A percentile compares a stretch with the other conserved stretches of the same genome.
Conservation (phyloP, 1,284 basidiomycete genomes). For the Cryptococcus sp. region DNA sequence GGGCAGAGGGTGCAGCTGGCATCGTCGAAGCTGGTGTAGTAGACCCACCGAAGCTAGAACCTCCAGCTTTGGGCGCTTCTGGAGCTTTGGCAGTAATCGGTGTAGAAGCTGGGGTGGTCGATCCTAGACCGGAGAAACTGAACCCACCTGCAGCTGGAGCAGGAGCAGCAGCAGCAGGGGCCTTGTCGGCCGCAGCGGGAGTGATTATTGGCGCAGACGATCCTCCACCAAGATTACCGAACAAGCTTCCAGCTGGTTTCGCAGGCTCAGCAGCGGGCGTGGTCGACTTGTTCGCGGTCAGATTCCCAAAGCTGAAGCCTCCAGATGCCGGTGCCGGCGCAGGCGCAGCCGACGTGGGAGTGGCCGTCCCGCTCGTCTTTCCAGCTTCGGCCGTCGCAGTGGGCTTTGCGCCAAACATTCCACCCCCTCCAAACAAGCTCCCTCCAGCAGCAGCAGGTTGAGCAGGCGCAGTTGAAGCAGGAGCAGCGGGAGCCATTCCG, state of each 20-base stretch:
- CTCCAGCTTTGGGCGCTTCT: slow-evolving; percentile 10
- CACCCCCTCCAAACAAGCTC: slow-evolving; percentile 13
- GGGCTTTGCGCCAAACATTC: slow-evolving; percentile 30
- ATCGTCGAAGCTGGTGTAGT: slow-evolving; percentile 2
- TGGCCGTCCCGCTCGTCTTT: neutral
- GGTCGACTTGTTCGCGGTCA: slow-evolving; percentile 13
- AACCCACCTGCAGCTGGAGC: slow-evolving; percentile 6
- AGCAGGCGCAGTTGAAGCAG: slow-evolving; percentile 14
- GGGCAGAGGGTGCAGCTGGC: slow-evolving; percentile 13
- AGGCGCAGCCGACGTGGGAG: neutral
- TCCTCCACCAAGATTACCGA: neutral
- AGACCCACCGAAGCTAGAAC: slow-evolving; percentile 5
- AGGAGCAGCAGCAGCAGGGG: neutral
- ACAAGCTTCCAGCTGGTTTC: slow-evolving; percentile 8
- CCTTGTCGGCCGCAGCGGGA: slow-evolving; percentile 2
- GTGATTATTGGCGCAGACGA: slow-evolving; percentile 4
- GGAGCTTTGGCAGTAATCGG: slow-evolving; percentile 7
- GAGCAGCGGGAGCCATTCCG: slow-evolving; percentile 14
- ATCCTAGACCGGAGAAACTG: slow-evolving; percentile 7
- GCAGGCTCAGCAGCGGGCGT: slow-evolving; percentile 13
- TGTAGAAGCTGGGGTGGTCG: slow-evolving; percentile 8
- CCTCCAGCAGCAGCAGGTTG: slow-evolving; percentile 7
- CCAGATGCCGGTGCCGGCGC: slow-evolving; percentile 10
- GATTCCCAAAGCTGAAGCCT: slow-evolving; percentile 15
- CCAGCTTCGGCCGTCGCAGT: slow-evolving; percentile 11